These are phyloP conservation scores for Phaeosphaeria sp. DNA, from an alignment of 2,329 filamentous ascomycete genomes.

Conservation along the genomic window DNA sequence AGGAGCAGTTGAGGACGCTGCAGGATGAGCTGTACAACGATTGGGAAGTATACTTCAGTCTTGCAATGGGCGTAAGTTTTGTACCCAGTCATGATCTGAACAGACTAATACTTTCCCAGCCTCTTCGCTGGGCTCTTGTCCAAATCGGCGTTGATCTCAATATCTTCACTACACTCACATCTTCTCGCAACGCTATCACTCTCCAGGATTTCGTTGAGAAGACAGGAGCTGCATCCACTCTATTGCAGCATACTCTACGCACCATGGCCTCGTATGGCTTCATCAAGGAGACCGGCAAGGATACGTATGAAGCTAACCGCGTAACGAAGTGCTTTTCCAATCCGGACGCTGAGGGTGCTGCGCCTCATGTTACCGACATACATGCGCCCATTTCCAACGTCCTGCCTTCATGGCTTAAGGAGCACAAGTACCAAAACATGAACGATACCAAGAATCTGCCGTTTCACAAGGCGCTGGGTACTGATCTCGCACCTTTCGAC, in stretches of 20 bases:
- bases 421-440: constrained; percentile 35
- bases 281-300: constrained; percentile 34
- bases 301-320: constrained; percentile 38
- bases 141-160: constrained; percentile 28
- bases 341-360: constrained; percentile 31
- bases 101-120: constrained; percentile 3
- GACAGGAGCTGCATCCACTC: constrained; percentile 30
- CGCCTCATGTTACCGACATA: constrained; percentile 31
- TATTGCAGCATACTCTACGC: constrained; percentile 43
- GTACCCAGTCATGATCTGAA: neutral
- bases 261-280: constrained; percentile 41
- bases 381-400: constrained; percentile 28
- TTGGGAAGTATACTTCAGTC: constrained; percentile 29
- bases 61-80: constrained; percentile 19
- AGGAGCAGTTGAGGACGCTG: constrained; percentile 33
- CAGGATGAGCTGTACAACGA: constrained; percentile 32
- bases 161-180: constrained; percentile 25
- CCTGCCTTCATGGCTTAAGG: constrained; percentile 39
- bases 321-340: constrained; percentile 37
- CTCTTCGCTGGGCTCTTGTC: constrained; percentile 29
- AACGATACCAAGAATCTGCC: constrained; percentile 31
- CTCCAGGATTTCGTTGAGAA: constrained; percentile 25
- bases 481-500: constrained; percentile 34
- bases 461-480: constrained; percentile 35
- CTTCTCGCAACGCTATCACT: constrained; percentile 11